A percentile compares a stretch with the other conserved stretches of the same genome.
These are phyloP conservation scores for Ceratocystiopsis minuta DNA, from an alignment of 2,329 filamentous ascomycete species.

Conservation along the genomic window DNA sequence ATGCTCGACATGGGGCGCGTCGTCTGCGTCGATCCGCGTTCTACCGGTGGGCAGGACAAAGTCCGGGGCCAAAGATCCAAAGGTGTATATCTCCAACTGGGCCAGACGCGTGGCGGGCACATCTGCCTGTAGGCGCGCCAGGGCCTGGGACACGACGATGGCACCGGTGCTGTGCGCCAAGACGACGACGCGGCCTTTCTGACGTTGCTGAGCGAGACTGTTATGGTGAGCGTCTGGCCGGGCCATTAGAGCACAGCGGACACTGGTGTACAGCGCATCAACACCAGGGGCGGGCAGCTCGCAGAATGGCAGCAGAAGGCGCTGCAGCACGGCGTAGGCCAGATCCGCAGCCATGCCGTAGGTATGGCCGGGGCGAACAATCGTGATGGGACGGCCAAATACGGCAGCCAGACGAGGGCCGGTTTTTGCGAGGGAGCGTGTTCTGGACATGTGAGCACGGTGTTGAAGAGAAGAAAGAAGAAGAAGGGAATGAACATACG, in stretches of 20 bases:
- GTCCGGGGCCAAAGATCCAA: constrained; percentile 21
- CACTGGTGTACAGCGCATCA: constrained; percentile 17
- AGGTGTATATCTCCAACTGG: constrained; percentile 26
- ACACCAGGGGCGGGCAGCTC: constrained; percentile 12
- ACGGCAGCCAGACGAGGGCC: constrained; percentile 18
- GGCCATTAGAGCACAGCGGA: constrained; percentile 18
- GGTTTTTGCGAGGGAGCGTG: constrained; percentile 15
- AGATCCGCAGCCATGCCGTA: constrained; percentile 36
- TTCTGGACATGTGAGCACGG: constrained; percentile 8
- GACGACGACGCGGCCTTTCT: constrained; percentile 17
- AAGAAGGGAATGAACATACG: constrained; percentile 7
- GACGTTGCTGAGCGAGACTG: too few relatives aligned
- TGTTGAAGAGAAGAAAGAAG: background rate
- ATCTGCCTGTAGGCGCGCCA: constrained; percentile 21
- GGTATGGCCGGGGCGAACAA: constrained; percentile 27
- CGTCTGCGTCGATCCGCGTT: background rate
- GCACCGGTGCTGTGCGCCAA: constrained; percentile 23
- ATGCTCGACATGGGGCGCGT: constrained; percentile 18
- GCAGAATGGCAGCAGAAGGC: constrained; percentile 13
- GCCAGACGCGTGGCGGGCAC: constrained; percentile 17
- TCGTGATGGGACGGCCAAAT: constrained; percentile 25
- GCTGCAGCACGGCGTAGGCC: constrained; percentile 18
- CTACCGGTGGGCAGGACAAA: constrained; percentile 18
- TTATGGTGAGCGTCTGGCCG: too few relatives aligned
- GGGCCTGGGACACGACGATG: constrained; percentile 17